Evolutionary conservation across 2,329 filamentous ascomycete species (phyloP).

Genomic region (Sporothrix globosa): DNA sequence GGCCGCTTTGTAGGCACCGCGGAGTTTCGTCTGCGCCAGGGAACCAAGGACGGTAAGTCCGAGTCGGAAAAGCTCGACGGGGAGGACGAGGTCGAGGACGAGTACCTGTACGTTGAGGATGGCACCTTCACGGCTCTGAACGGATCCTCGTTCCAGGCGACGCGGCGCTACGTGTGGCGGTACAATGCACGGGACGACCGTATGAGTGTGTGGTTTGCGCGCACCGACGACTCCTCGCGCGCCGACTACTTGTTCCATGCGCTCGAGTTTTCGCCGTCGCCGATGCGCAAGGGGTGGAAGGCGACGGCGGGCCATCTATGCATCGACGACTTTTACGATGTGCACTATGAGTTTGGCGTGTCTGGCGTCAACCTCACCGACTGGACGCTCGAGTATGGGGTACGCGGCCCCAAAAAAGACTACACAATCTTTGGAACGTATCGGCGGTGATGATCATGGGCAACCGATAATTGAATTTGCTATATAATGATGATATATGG

Average conservation of each 20-base stretch:
- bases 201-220: constrained; percentile 74
- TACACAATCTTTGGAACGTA: constrained; percentile 65
- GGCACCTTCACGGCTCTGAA: constrained; percentile 61
- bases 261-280: constrained; percentile 57
- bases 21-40: constrained; percentile 63
- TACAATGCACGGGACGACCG: constrained; percentile 64
- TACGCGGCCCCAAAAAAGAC: constrained; percentile 74
- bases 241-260: constrained; percentile 77
- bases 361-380: constrained; percentile 58
- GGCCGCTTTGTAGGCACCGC: constrained; percentile 68
- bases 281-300: constrained; percentile 52
- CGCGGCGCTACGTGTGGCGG: constrained; percentile 71
- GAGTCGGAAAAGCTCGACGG: constrained; percentile 40
- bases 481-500: too few relatives aligned
- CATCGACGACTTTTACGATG: constrained; percentile 71
- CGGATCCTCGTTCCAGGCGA: constrained; percentile 59
- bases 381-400: constrained; percentile 66
- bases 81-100: constrained; percentile 59
- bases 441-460: constrained; percentile 38
- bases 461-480: not conserved
- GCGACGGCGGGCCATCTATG: constrained; percentile 72
- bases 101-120: constrained; percentile 71
- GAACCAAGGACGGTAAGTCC: constrained; percentile 57
- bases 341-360: constrained; percentile 69
- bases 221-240: constrained; percentile 61